Base-by-base conservation (phyloP, 352 stramenopile genomes). In the Globisporangium perplexum region DNA sequence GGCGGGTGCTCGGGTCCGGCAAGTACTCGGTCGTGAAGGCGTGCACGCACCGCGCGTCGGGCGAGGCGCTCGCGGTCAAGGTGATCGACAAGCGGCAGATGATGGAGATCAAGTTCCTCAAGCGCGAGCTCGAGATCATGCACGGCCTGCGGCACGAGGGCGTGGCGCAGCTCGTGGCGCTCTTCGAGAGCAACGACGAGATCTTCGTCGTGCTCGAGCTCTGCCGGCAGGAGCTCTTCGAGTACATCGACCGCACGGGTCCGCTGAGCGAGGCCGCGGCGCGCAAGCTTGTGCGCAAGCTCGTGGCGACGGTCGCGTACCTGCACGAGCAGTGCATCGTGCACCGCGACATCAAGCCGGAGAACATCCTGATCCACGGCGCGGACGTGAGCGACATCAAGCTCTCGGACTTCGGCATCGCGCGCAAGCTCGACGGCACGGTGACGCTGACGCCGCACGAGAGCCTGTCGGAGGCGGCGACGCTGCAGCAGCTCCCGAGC, bases 81-180 rank as follows among this genome's bases (percentile, higher is more conserved):
- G 86, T 93, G 33, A 87, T 93, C 36, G 82, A 90, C 72, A 93
- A 93, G 67, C 63, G 72, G 20, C 75, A 89, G 65, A 90, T 90
- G 72, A 74, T 87, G 42, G 78, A 90, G 47, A 56, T 87, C 42
- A 77, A 81, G 18, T 94, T 94, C 47, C 66, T 94, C 38, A 90
- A 88, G 63, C 79, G 83, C 24, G 84, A 95, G 60, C 69, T 92
- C n/a, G 82, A 92, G 64, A 92, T 95, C 62, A 87, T 95, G 77
- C 83, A 82, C 58, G 72, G 50, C 0, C 50, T 95, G 24, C 66
- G 69, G 18, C 82, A 95, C 58, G 75, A 88, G 24, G 82, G 82
- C 22, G 73, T 95, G 20, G 80, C 91, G 38, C 77, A 84, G 17
- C 68, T 95, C 24, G 41, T 90, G n/a, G 82, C 83, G 66, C 66